Evolutionary conservation across 352 stramenopile genomes (phyloP), one percentile per base, ranked within the genome.

Genomic region (Blastocystis sp.): DNA sequence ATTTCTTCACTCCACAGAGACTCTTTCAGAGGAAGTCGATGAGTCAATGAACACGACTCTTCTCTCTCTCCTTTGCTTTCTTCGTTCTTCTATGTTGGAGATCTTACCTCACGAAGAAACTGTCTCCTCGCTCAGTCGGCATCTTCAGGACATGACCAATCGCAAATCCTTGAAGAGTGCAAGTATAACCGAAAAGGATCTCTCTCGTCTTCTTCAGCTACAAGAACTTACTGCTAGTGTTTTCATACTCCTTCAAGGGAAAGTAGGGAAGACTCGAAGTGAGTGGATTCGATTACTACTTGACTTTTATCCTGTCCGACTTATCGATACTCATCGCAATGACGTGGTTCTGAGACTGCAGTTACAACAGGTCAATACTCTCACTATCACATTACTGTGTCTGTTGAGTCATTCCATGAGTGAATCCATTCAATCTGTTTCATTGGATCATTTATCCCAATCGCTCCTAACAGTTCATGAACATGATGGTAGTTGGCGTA

Each of bases 241-340:
- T 9, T 9, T 66, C 1, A 42, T 46, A 4, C 71, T 83, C 5
- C 46, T 24, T 21, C 46, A 66, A 14, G 46, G 35, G 29, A 27
- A 52, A 19, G 24, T 42, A 49, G 49, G 27, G 19, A 66, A 83
- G 51, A 49, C 12, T 52, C 1, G 37, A 21, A 24, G 16, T 21
- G 46, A 83, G 9, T 83, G 71, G 71, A 37, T 27, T 63, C 29
- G 43, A 11, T 37, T 83, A 35, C 51, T 83, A 21, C 29, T 46
- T 3, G 71, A 83, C 29, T 59, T 66, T 35, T 83, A 83, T 43
- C 71, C 71, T 11, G 51, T 83, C 0, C 19, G 71, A 21, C n/a
- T 83, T 1, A 35, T 49, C 35, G 71, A 83, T 37, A 37, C 71
- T 0, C 71, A 83, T 63, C 71, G 71, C 4, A 83, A 83, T 27